These are phyloP conservation scores for Candida boidinii DNA, from an alignment of 805 yeast genomes.

Conservation along the genomic window DNA sequence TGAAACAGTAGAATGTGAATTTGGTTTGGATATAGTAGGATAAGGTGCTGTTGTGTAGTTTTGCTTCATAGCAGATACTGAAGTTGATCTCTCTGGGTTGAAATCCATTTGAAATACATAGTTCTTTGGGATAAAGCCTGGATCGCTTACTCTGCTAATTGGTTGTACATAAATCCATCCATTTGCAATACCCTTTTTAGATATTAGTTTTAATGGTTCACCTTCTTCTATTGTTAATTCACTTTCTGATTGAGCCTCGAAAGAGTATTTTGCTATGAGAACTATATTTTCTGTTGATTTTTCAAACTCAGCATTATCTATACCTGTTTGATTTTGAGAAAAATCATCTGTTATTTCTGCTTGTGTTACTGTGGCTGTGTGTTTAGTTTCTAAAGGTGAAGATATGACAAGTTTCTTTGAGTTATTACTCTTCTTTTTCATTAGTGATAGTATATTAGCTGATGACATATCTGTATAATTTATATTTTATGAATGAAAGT, in stretches of 20 bases:
- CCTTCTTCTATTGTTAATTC: conserved; percentile 42
- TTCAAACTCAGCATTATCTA: too few species aligned
- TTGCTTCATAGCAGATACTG: neutral
- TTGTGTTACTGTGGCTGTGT: too few species aligned
- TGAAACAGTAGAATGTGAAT: too few species aligned
- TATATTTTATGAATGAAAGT: too few species aligned
- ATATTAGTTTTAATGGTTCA: conserved; percentile 41
- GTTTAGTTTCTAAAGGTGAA: too few species aligned
- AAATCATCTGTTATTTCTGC: too few species aligned
- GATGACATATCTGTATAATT: too few species aligned
- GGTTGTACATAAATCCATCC: conserved; percentile 53
- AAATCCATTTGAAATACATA: conserved; percentile 18
- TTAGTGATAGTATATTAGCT: too few species aligned
- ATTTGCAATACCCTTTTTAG: conserved; percentile 28
- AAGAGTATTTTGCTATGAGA: conserved; percentile 11
- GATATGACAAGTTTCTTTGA: too few species aligned
- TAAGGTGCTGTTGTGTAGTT: neutral
- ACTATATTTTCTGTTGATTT: neutral
- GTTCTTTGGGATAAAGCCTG: conserved; percentile 46
- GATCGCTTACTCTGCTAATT: conserved; percentile 33
- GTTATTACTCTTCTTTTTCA: too few species aligned
- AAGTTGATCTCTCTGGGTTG: neutral
- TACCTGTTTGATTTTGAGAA: too few species aligned
- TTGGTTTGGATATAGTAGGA: neutral
- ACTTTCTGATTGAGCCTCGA: conserved; percentile 31